Conservation (phyloP, 176 grass and related monocot species). For the Elaeis guineensis region DNA sequence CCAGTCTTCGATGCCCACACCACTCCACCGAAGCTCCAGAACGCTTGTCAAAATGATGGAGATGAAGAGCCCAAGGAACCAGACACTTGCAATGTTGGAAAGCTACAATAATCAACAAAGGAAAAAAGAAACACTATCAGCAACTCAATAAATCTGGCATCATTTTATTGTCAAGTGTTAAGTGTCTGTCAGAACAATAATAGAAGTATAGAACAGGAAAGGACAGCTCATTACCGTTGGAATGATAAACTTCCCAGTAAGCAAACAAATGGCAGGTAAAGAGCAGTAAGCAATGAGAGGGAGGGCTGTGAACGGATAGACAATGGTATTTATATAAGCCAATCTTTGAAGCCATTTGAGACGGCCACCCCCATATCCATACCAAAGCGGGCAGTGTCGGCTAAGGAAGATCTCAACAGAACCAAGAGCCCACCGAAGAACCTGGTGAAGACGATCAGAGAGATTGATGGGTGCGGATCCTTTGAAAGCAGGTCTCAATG, state of each 20-base stretch:
- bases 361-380: slow-evolving; percentile 70
- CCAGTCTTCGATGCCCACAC: slow-evolving; percentile 90
- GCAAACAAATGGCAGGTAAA: slow-evolving; percentile 77
- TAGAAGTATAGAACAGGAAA: background rate
- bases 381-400: slow-evolving; percentile 87
- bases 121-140: too few relatives aligned
- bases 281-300: slow-evolving; percentile 82
- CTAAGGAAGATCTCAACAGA: slow-evolving; percentile 93
- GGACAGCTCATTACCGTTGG: slow-evolving; percentile 38
- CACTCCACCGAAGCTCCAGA: slow-evolving; percentile 90
- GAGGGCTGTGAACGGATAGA: slow-evolving; percentile 89
- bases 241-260: slow-evolving; percentile 93
- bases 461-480: slow-evolving; percentile 95
- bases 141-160: too few relatives aligned
- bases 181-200: too few relatives aligned
- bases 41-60: slow-evolving; percentile 86
- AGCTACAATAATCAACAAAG: slow-evolving; percentile 31
- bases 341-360: slow-evolving; percentile 92
- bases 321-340: slow-evolving; percentile 93
- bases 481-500: slow-evolving; percentile 79
- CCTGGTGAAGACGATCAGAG: slow-evolving; percentile 89
- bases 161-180: too few relatives aligned
- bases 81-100: slow-evolving; percentile 74
- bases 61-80: slow-evolving; percentile 84
- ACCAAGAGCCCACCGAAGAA: slow-evolving; percentile 94